Evolutionary conservation across 2,329 filamentous ascomycete species (phyloP), one percentile per base, ranked within the genome.

Genomic region (Penicillium digitatum): DNA sequence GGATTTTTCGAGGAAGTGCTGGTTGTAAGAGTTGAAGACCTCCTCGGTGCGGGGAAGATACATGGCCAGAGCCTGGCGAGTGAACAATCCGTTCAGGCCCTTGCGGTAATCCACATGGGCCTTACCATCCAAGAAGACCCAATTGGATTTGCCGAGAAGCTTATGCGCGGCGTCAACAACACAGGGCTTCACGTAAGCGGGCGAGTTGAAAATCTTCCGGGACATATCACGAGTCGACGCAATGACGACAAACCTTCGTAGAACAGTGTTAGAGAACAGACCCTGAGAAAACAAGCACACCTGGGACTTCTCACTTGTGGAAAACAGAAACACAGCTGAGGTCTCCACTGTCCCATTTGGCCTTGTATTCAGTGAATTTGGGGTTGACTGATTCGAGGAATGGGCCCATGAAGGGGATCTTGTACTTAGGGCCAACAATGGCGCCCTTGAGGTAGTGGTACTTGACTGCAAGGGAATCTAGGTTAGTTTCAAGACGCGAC

Each of bases 301-400:
- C 12, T 27, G 46, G 34, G 29, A 27, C 18, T 32, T 50, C 85
- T 65, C 83, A 95, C 90, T 97, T 99, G 85, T 99, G 94, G 80
- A 99, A 99, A 68, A 99, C 91, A 2, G 92, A 96, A 59, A 99
- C 94, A 71, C 94, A 99, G 81, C 92, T 96, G 65, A 99, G 81
- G 45, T 89, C 87, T 44, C 89, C 94, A 69, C 90, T 95, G 66
- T 82, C 75, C 94, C 94, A 99, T 81, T 97, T 96, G 58, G 82
- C 87, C 73, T 92, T 83, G 78, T 99, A 99, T 69, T 92, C 84
- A 58, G 87, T 85, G 72, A 96, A 97, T 69, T 93, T 90, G 55
- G 94, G 94, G 74, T 95, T 87, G 66, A 97, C 81, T 27, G 91
- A 96, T 70, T 96, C 81, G 54, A 97, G 81, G 75, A 99, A 97